Percentiles rank a stretch among this genome's conserved stretches.
Evolutionary conservation across 139 green algal genomes (phyloP).

Genomic region (Coelastrella sp.): DNA sequence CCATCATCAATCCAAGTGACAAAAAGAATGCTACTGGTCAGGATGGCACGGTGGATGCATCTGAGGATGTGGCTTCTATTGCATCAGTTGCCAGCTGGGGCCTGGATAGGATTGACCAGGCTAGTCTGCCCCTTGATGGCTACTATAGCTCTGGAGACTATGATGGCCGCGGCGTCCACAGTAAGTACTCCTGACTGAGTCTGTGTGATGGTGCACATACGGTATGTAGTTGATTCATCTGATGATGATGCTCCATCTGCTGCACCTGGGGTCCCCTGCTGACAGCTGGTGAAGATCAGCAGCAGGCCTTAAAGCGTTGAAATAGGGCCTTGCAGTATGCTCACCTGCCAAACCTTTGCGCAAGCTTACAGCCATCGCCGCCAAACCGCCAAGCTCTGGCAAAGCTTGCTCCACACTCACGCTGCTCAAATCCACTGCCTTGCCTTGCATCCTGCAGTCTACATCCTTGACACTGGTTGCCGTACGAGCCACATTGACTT

Average conservation of each 20-base stretch:
- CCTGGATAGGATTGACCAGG: constrained; percentile 75
- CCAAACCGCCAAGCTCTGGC: no score
- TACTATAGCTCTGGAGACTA: constrained; percentile 53
- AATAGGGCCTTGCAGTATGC: no score
- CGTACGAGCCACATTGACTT: constrained; percentile 55
- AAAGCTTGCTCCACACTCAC: no score
- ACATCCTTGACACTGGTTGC: constrained; percentile 55
- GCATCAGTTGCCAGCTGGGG: constrained; percentile 41
- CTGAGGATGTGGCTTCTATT: not conserved
- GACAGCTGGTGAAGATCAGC: not conserved
- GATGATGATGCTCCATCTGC: not conserved
- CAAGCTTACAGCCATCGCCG: not conserved
- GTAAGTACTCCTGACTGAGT: not conserved
- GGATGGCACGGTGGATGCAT: not conserved
- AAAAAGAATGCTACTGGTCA: not conserved
- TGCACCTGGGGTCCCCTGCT: not conserved
- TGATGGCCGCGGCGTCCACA: constrained; percentile 57
- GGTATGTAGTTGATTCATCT: no score
- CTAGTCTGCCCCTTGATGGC: constrained; percentile 8
- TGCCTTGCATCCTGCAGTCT: constrained; percentile 35
- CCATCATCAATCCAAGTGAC: not conserved
- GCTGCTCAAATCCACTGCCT: no score
- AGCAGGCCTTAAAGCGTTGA: not conserved
- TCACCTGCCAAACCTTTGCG: no score
- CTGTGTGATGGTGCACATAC: not conserved